phyloP scores from a whole-genome alignment of 179 eudicot species.

The Sideroxylon spinosum region DNA sequence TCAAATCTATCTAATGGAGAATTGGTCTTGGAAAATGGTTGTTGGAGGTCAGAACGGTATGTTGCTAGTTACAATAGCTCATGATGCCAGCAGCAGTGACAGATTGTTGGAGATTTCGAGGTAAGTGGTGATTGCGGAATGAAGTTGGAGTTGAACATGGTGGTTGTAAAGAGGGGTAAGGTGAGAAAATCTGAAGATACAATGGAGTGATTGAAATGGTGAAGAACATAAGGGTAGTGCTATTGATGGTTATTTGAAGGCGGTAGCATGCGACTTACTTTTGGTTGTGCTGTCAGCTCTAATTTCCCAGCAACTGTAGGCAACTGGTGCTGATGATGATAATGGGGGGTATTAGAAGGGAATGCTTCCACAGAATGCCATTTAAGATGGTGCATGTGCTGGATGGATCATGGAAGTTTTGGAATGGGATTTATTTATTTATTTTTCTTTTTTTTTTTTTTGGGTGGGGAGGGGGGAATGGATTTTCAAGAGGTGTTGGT shows the following conservation, averaged over 20 bases:
- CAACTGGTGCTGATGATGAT: background rate
- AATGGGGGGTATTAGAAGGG: background rate
- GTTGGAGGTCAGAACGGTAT: background rate
- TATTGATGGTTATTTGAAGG: conserved; percentile 7
- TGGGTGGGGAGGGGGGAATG: background rate
- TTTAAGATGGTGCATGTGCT: background rate
- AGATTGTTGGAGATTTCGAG: background rate
- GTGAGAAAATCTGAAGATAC: background rate
- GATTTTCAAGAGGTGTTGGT: background rate
- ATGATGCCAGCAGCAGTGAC: background rate
- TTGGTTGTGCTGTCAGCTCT: background rate
- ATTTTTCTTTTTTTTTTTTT: background rate
- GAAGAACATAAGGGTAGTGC: background rate
- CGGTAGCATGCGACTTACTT: background rate
- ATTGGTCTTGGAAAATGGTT: background rate
- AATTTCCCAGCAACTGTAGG: background rate
- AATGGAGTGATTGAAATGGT: background rate
- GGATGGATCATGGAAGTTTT: background rate
- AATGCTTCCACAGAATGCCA: background rate
- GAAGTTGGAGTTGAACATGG: conserved; percentile 2
- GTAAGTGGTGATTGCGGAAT: background rate
- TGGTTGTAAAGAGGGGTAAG: background rate
- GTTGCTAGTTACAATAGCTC: background rate
- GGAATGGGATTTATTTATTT: background rate
- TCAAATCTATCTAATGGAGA: background rate